phyloP scores from a whole-genome alignment of 2,329 filamentous ascomycete species.

The Cylindrodendrum hubeiense region DNA sequence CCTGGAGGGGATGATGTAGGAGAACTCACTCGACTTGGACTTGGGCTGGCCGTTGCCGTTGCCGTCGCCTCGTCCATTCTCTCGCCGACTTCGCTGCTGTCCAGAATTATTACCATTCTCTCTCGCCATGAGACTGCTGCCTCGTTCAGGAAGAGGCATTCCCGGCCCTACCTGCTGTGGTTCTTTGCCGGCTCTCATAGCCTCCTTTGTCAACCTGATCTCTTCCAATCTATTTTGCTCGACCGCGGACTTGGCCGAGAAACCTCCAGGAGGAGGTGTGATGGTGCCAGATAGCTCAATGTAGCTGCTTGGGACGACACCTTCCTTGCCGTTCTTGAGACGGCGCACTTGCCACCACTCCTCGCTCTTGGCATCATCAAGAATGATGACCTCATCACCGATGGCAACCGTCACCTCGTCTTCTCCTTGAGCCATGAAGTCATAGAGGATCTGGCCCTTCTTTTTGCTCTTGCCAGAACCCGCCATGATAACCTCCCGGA shows the following conservation, averaged over 20 bases:
- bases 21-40: constrained; percentile 77
- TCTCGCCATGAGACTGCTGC: constrained; percentile 80
- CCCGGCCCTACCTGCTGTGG: constrained; percentile 78
- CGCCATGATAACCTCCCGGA: constrained; percentile 88
- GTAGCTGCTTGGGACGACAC: constrained; percentile 96
- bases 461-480: constrained; percentile 86
- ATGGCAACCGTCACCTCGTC: constrained; percentile 94
- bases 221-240: constrained; percentile 86
- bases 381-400: constrained; percentile 89
- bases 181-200: constrained; percentile 73
- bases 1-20: neutral
- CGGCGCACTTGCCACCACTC: constrained; percentile 98
- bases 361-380: constrained; percentile 92
- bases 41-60: constrained; percentile 65
- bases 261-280: constrained; percentile 62
- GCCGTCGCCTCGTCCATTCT: constrained; percentile 72
- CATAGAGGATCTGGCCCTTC: constrained; percentile 89
- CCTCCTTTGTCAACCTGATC: constrained; percentile 84
- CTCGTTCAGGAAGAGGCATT: constrained; percentile 80
- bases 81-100: constrained; percentile 79
- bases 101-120: constrained; percentile 75
- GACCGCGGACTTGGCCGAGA: constrained; percentile 71
- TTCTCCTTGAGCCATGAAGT: constrained; percentile 96
- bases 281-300: constrained; percentile 85
- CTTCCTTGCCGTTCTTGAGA: constrained; percentile 92